phyloP scores from a whole-genome alignment of 805 yeast species.

The Candida pini region DNA sequence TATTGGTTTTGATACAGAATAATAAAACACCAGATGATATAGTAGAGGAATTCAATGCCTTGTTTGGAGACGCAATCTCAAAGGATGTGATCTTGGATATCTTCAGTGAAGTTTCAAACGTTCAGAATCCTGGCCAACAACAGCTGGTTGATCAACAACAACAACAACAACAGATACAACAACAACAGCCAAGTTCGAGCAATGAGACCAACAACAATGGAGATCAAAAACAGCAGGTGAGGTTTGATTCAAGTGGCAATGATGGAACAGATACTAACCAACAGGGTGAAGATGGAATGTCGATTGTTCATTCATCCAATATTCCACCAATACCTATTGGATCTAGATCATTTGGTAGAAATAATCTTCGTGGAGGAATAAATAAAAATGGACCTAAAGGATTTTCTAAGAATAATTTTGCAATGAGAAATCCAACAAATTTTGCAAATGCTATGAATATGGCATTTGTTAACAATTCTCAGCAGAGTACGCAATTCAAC shows the following conservation, averaged over 20 bases:
- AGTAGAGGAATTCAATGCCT: slow-evolving; percentile 50
- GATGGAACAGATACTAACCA: not conserved
- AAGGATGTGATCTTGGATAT: slow-evolving; percentile 51
- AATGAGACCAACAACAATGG: slow-evolving; percentile 4
- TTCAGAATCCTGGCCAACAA: slow-evolving; percentile 19
- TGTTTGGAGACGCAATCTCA: slow-evolving; percentile 59
- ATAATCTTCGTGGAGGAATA: not conserved
- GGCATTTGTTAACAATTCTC: slow-evolving; percentile 23
- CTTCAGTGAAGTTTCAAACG: slow-evolving; percentile 47
- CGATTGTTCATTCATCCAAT: not conserved
- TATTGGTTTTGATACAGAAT: slow-evolving; percentile 64
- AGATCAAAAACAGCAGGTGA: slow-evolving; percentile 22
- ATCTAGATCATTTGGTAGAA: slow-evolving; percentile 16
- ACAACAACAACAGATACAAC: slow-evolving; percentile 14
- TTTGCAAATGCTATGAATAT: slow-evolving; percentile 37
- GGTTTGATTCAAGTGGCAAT: slow-evolving; percentile 12
- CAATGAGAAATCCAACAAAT: slow-evolving; percentile 35
- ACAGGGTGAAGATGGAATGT: no score
- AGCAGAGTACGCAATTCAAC: slow-evolving; percentile 30
- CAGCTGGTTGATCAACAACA: slow-evolving; percentile 8
- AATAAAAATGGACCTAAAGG: not conserved
- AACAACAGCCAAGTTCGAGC: slow-evolving; percentile 12
- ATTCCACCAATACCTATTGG: slow-evolving; percentile 13
- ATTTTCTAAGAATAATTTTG: slow-evolving; percentile 21
- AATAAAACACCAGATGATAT: slow-evolving; percentile 59